Evolutionary conservation across 768 basidiomycete species (phyloP).

Genomic region (Neoboletus brunneissimus): DNA sequence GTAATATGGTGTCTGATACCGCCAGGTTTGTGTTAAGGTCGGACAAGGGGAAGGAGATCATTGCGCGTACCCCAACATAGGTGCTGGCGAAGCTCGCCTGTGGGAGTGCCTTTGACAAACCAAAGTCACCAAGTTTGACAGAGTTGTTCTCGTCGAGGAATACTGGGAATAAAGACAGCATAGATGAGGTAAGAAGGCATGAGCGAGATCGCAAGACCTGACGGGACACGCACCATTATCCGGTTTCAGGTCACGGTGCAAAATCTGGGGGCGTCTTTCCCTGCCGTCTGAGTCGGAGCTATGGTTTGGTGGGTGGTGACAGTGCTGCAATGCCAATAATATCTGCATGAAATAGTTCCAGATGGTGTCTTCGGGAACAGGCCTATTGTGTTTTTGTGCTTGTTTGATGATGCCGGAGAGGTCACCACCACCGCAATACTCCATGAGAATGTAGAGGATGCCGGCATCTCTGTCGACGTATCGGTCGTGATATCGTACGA

Average conservation of each 20-base stretch:
- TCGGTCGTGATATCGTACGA: constrained; percentile 93
- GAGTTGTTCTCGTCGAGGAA: constrained; percentile 82
- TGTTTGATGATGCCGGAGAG: constrained; percentile 85
- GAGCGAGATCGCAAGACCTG: neutral
- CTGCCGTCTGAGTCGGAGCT: constrained; percentile 40
- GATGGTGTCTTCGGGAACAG: constrained; percentile 87
- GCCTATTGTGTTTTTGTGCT: constrained; percentile 61
- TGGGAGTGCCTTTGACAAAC: constrained; percentile 87
- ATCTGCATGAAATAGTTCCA: constrained; percentile 98
- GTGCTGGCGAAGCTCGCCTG: constrained; percentile 91
- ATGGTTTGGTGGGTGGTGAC: constrained; percentile 72
- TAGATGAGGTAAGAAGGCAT: neutral
- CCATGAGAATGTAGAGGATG: constrained; percentile 97
- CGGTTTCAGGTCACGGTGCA: constrained; percentile 95
- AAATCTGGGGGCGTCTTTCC: constrained; percentile 65
- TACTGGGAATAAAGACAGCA: constrained; percentile 44
- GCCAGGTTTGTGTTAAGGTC: constrained; percentile 38
- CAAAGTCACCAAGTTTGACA: constrained; percentile 98
- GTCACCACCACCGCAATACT: constrained; percentile 97
- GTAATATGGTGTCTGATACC: constrained; percentile 91
- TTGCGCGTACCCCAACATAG: constrained; percentile 83
- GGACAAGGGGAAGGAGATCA: neutral
- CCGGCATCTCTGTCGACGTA: constrained; percentile 88
- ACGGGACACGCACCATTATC: constrained; percentile 73
- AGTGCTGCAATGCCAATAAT: constrained; percentile 83